A percentile compares a stretch with the other conserved stretches of the same genome.
Conservation (phyloP, 1,139 yeast species). For the Kodamaea fungicola region DNA sequence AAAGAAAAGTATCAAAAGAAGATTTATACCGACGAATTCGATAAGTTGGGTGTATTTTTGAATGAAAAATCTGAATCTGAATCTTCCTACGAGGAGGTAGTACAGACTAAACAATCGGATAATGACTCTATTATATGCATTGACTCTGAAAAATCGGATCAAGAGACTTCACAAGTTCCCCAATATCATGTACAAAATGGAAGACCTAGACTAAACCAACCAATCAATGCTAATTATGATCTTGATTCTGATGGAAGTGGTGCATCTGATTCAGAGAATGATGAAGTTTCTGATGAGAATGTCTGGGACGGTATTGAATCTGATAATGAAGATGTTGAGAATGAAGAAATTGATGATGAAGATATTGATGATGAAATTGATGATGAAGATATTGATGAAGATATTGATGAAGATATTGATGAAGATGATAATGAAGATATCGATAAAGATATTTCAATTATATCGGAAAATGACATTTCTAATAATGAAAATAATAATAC, state of each 20-base stretch:
- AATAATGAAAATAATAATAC: background rate
- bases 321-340: conserved; percentile 3
- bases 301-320: background rate
- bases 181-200: conserved; percentile 8
- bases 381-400: conserved; percentile 6
- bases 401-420: conserved; percentile 3
- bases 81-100: conserved; percentile 3
- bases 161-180: background rate
- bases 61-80: conserved; percentile 5
- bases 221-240: conserved; percentile 2
- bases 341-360: conserved; percentile 5
- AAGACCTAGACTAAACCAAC: conserved; percentile 9
- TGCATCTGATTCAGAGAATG: conserved; percentile 2
- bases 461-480: background rate
- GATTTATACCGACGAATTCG: conserved; percentile 40
- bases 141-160: background rate
- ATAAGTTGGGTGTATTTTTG: conserved; percentile 29
- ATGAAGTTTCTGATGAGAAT: conserved; percentile 1
- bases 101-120: conserved; percentile 1
- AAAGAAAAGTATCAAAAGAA: conserved; percentile 23
- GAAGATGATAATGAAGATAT: conserved; percentile 1
- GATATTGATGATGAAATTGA: conserved; percentile 6
- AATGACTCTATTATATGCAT: conserved; percentile 4
- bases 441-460: background rate
- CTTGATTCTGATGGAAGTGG: background rate